Evolutionary conservation across 2,329 filamentous ascomycete species (phyloP), one percentile per base, ranked within the genome.

Genomic region (Raffaelea ambrosiae): DNA sequence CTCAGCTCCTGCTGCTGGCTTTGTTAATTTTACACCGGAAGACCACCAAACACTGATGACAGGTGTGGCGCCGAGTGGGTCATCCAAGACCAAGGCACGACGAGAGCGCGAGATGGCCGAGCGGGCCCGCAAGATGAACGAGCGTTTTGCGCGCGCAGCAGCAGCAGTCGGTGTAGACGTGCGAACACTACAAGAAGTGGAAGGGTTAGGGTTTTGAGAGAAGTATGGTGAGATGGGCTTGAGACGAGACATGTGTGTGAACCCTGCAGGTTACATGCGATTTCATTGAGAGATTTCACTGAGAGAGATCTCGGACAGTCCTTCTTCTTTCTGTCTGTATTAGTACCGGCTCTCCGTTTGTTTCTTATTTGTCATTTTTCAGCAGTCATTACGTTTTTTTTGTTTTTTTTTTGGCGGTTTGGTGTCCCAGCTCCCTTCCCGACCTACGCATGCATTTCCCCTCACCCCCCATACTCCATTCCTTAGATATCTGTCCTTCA

Each of bases 71-170:
- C 91, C 91, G 1, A 90, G 84, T 54, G 93, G 93, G 10, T 89
- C 83, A 56, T 86, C 81, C 55, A 97, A 97, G 76, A 97, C 93
- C 9, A 96, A 96, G 63, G 88, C 88, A n/a, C 71, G 89, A 48
- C 72, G 93, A 44, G 91, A 97, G 65, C 86, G 88, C 63, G 91
- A 96, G 68, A 88, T 88, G 2, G 73, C 77, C 46, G 91, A 96
- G 60, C 83, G 84, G 65, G 73, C 86, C 57, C 69, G 83, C 55
- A 74, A 77, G 61, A 61, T 90, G 48, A 83, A 77, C 58, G 79
- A 86, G 63, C 80, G 81, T 8, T 82, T 85, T 26, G 66, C 84
- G 53, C 79, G 79, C 63, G 84, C 83, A 9, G 79, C 89, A 0
- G 70, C 77, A 48, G 84, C 82, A 11, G 84, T 81, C 0, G 86